Conservation (phyloP, 148 eudicot genomes). For the Euryodendron excelsum region DNA sequence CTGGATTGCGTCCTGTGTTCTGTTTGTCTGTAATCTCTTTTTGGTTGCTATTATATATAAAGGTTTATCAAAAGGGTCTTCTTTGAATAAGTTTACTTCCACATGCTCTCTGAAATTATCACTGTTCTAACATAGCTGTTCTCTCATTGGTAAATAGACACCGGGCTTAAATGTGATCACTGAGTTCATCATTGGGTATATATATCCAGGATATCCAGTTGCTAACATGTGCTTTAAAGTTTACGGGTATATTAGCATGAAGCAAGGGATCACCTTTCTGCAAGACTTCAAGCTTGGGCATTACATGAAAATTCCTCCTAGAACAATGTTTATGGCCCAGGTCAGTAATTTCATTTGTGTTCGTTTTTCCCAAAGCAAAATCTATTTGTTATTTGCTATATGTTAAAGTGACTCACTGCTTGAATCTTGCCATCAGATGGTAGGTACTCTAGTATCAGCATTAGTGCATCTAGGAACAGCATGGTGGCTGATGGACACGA, state of each 20-base stretch:
- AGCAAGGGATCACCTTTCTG: constrained; percentile 49
- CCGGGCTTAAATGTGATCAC: constrained; percentile 60
- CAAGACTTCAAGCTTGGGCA: constrained; percentile 64
- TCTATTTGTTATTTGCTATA: neutral
- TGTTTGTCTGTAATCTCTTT: neutral
- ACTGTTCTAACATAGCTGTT: constrained; percentile 7
- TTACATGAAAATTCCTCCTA: constrained; percentile 68
- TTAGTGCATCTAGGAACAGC: constrained; percentile 75
- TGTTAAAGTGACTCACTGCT: no score
- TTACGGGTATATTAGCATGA: constrained; percentile 51
- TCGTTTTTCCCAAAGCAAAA: no score
- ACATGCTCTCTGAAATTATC: neutral
- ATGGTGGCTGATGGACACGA: constrained; percentile 88
- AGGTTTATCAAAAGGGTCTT: no score
- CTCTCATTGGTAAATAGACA: constrained; percentile 24
- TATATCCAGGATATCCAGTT: constrained; percentile 60
- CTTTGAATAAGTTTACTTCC: no score
- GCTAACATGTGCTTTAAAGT: constrained; percentile 65
- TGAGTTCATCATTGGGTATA: constrained; percentile 52
- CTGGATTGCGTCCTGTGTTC: no score
- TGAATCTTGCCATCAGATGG: constrained; percentile 34
- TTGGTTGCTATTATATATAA: no score
- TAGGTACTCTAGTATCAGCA: constrained; percentile 70
- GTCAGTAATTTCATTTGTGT: constrained; percentile 15
- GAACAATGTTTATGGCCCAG: constrained; percentile 64